Evolutionary conservation across 1,284 basidiomycete species (phyloP).

Genomic region (Melampsora americana): DNA sequence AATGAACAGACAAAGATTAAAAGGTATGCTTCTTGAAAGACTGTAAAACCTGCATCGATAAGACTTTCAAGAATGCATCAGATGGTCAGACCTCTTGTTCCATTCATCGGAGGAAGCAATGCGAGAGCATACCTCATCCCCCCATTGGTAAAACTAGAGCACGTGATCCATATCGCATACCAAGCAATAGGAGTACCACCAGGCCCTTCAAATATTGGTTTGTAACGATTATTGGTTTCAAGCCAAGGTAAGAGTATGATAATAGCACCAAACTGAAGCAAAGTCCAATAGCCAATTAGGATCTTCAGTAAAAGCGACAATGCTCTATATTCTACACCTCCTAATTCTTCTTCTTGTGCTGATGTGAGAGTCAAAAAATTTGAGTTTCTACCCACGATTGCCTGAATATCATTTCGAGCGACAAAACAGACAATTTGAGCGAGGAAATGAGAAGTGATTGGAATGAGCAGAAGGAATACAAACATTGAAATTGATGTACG

Average conservation of each 20-base stretch:
- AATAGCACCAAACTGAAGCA: conserved; percentile 46
- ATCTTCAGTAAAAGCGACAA: conserved; percentile 66
- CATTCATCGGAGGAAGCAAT: background rate
- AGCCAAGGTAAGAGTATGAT: conserved; percentile 52
- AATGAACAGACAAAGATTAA: conserved; percentile 59
- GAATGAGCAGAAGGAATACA: conserved; percentile 62
- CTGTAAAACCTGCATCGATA: conserved; percentile 41
- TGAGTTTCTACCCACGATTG: conserved; percentile 79
- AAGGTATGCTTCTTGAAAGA: conserved; percentile 69
- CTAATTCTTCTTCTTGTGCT: conserved; percentile 83
- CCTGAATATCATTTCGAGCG: conserved; percentile 49
- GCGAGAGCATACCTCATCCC: conserved; percentile 59
- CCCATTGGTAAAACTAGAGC: conserved; percentile 84
- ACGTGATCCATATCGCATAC: conserved; percentile 81
- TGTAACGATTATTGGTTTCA: conserved; percentile 48
- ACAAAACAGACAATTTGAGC: background rate
- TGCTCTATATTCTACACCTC: conserved; percentile 91
- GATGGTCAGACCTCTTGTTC: background rate
- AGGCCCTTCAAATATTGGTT: conserved; percentile 51
- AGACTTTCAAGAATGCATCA: background rate
- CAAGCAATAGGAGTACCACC: conserved; percentile 53
- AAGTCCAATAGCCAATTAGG: conserved; percentile 49
- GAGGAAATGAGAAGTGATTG: background rate
- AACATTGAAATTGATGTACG: conserved; percentile 56
- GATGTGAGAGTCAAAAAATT: conserved; percentile 74